Conservation (phyloP, 208 protist genomes). For the Novymonas esmeraldas region DNA sequence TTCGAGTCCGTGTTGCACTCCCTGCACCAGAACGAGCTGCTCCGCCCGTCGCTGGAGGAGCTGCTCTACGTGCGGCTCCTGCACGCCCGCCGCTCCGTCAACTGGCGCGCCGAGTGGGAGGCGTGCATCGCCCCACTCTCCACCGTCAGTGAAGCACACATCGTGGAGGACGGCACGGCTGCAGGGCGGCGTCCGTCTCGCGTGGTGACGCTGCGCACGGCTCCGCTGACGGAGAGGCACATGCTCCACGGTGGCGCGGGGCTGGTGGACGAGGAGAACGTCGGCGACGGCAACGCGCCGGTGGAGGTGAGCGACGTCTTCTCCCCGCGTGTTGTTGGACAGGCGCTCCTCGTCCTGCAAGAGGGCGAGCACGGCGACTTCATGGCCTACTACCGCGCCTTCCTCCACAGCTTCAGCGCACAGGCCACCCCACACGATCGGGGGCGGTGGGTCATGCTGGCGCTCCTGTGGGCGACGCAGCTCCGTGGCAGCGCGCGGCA, state of each 20-base stretch:
- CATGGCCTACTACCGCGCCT: slow-evolving; percentile 66
- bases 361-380: slow-evolving; percentile 67
- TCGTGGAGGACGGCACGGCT: neutral
- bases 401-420: slow-evolving; percentile 32
- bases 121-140: slow-evolving; percentile 26
- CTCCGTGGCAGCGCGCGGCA: slow-evolving; percentile 16
- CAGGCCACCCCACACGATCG: slow-evolving; percentile 35
- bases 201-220: neutral
- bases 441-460: slow-evolving; percentile 44
- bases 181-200: neutral
- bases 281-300: too few species aligned
- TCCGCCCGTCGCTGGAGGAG: slow-evolving; percentile 58
- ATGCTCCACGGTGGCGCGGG: too few species aligned
- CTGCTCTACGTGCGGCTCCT: slow-evolving; percentile 64
- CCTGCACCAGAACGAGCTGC: slow-evolving; percentile 52
- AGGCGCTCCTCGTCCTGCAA: slow-evolving; percentile 70
- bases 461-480: slow-evolving; percentile 37
- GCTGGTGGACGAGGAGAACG: too few species aligned
- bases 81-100: slow-evolving; percentile 55
- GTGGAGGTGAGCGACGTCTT: slow-evolving; percentile 20
- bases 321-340: slow-evolving; percentile 59
- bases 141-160: neutral
- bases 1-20: slow-evolving; percentile 66
- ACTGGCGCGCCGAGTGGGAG: slow-evolving; percentile 49
- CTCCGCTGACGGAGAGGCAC: too few species aligned